Evolutionary conservation across 768 basidiomycete genomes (phyloP).

Genomic region (Leccinum sublutescens): DNA sequence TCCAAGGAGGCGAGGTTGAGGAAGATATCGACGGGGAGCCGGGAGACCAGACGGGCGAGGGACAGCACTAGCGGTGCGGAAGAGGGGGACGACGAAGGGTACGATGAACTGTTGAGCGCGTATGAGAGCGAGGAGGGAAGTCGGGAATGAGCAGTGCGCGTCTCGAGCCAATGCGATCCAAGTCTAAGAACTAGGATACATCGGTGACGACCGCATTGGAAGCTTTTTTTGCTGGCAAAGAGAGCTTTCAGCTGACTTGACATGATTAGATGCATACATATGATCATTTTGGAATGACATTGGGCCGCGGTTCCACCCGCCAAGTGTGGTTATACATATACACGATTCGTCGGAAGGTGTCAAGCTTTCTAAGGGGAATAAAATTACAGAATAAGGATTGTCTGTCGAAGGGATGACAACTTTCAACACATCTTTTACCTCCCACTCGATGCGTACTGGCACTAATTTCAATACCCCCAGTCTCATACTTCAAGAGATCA

Average conservation of each 20-base stretch:
- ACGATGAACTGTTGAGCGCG: slow-evolving; percentile 74
- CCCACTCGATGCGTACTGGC: too few species aligned
- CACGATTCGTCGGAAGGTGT: background rate
- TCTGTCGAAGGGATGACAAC: background rate
- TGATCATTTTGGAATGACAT: background rate
- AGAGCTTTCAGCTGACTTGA: background rate
- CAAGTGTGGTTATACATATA: background rate
- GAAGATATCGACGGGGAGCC: slow-evolving; percentile 48
- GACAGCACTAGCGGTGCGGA: slow-evolving; percentile 59
- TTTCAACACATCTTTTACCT: too few species aligned
- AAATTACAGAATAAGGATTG: background rate
- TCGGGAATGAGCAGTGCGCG: slow-evolving; percentile 20
- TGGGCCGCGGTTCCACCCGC: background rate
- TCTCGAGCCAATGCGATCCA: background rate
- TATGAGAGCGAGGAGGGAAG: slow-evolving; percentile 74
- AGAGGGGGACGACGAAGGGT: slow-evolving; percentile 75
- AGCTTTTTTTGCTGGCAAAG: background rate
- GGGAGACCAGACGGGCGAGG: slow-evolving; percentile 37
- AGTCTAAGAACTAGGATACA: background rate
- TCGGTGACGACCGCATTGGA: background rate
- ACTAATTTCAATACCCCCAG: background rate
- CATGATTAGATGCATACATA: background rate
- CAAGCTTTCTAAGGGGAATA: background rate
- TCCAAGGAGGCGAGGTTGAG: slow-evolving; percentile 36
- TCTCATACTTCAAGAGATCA: background rate